Evolutionary conservation across 2,329 filamentous ascomycete genomes (phyloP).

Genomic region (Penicillium italicum): DNA sequence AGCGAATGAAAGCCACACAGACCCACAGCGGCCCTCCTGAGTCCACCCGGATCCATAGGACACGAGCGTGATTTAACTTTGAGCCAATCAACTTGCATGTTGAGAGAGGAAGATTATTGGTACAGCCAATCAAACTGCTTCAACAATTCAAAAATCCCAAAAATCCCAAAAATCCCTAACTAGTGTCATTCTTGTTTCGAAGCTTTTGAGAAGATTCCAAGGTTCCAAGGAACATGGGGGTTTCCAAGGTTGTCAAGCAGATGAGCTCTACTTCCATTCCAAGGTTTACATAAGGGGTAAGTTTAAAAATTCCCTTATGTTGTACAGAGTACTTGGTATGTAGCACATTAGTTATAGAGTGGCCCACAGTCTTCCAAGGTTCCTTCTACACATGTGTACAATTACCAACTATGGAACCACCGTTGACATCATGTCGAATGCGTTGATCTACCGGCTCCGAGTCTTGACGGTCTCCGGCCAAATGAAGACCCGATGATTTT

Average conservation of each 20-base stretch:
- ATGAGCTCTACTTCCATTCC: too few relatives aligned
- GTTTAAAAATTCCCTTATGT: too few relatives aligned
- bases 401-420: not conserved
- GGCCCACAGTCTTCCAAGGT: too few relatives aligned
- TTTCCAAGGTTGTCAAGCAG: too few relatives aligned
- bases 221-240: too few relatives aligned
- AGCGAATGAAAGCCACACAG: not conserved
- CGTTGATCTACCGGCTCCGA: not conserved
- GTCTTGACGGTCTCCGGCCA: not conserved
- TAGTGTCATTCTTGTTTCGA: conserved; percentile 1
- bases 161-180: not conserved
- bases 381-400: too few relatives aligned
- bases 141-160: not conserved
- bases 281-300: too few relatives aligned
- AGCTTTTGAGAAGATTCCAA: conserved; percentile 2
- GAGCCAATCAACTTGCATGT: not conserved
- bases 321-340: too few relatives aligned
- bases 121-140: conserved; percentile 48
- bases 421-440: not conserved
- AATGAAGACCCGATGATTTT: not conserved
- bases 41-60: not conserved
- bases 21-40: not conserved
- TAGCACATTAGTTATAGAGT: too few relatives aligned
- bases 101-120: conserved; percentile 64
- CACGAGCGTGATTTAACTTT: not conserved